Base-by-base conservation (phyloP, 306 rosid species). In the Crotalaria pallida region DNA sequence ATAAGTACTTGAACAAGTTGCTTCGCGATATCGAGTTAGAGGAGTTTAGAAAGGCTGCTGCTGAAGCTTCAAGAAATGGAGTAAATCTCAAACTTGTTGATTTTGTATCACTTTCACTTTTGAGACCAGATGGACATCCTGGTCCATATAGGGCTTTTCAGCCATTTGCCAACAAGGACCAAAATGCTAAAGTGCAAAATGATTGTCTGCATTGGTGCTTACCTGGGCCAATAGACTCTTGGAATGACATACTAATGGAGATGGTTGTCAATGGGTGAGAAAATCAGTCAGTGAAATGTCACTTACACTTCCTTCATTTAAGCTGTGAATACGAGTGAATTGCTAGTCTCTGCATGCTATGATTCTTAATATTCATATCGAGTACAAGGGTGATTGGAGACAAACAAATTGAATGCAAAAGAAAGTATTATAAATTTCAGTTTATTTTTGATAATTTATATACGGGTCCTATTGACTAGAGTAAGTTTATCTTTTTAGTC, bases 131-230 rank as follows among this genome's bases (percentile, higher is more conserved):
- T 33, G 97, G 99, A 26, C 99, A 95, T 86, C 99, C 99, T 43
- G 99, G 99, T 23, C 81, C 93, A 6, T 95, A 86, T 69, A 79
- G 99, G 77, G 70, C 81, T 62, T 95, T 74, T 76, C 86, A 89
- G 64, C 99, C 97, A 56, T 95, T 80, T 74, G 96, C 83, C 3
- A 66, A 58, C 6, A 66, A 61, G 10, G 84, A 52, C 61, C 55
- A 80, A 76, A 80, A 84, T 23, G 87, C 80, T 10, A 77, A 79
- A 61, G 85, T 89, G 33, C 96, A 83, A 87, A 89, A 53, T 40
- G 99, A 95, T 86, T 95, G 99, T 77, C 57, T 95, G 83, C 99
- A 95, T 76, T 95, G 99, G 99, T 95, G 99, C 79, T 83, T 91
- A 22, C 99, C 99, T 0, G 99, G 99, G 29, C 97, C 99, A 16